These are phyloP conservation scores for Heliocybe sulcata DNA, from an alignment of 1,284 basidiomycete genomes.

Conservation along the genomic window DNA sequence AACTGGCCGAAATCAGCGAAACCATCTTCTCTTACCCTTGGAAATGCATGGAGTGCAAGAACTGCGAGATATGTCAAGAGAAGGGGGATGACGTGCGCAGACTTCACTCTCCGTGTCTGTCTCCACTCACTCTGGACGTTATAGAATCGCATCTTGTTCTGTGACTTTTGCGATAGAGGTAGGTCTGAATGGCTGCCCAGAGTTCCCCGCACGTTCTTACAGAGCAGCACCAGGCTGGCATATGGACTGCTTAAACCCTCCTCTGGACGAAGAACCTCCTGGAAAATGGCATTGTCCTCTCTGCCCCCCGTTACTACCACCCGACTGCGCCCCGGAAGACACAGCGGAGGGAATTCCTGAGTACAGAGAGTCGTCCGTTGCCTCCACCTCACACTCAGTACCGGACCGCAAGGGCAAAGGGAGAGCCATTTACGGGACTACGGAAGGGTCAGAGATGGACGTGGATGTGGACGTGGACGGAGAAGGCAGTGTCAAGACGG, in stretches of 20 bases:
- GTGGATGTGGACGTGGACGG: conserved; percentile 12
- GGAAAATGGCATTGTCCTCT: conserved; percentile 72
- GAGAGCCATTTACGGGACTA: conserved; percentile 7
- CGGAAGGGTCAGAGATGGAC: background rate
- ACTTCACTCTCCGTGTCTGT: conserved; percentile 7
- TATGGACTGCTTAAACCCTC: conserved; percentile 78
- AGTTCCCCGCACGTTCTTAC: background rate
- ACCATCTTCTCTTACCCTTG: conserved; percentile 70
- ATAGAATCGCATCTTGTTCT: conserved; percentile 83
- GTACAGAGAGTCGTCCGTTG: background rate
- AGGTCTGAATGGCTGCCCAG: conserved; percentile 15
- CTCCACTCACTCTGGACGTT: conserved; percentile 11
- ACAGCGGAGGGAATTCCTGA: background rate
- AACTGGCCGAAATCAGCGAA: conserved; percentile 42
- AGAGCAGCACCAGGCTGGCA: conserved; percentile 69
- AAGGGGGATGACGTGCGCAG: conserved; percentile 86
- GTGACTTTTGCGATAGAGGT: conserved; percentile 93
- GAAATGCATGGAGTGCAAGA: conserved; percentile 92
- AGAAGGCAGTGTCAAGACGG: background rate
- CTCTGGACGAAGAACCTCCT: conserved; percentile 61
- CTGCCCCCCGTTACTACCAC: conserved; percentile 37
- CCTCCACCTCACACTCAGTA: background rate
- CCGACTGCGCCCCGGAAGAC: background rate
- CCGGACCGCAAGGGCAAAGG: conserved; percentile 2
- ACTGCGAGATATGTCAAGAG: conserved; percentile 80